Conservation (phyloP, 179 eudicot genomes). For the Spinacia oleracea region DNA sequence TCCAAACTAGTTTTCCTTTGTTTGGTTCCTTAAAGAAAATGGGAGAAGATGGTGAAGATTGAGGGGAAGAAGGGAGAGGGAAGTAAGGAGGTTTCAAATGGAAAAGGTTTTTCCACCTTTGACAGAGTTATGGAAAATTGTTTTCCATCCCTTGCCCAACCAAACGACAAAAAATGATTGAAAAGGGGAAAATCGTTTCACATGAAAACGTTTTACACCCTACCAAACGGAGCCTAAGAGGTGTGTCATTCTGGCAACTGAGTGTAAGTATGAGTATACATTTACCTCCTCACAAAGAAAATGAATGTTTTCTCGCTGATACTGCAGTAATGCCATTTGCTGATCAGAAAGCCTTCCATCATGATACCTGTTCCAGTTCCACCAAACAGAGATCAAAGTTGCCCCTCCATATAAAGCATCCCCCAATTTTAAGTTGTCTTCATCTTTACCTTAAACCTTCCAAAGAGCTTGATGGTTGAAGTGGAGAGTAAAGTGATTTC, state of each 20-base stretch:
- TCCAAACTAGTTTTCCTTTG: too few relatives aligned
- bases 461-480: constrained; percentile 81
- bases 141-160: too few relatives aligned
- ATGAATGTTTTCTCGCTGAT: constrained; percentile 95
- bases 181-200: too few relatives aligned
- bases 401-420: neutral
- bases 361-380: constrained; percentile 62
- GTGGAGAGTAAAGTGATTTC: constrained; percentile 93
- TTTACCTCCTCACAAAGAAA: constrained; percentile 95
- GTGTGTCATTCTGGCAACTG: neutral
- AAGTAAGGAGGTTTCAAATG: too few relatives aligned
- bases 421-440: neutral
- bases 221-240: too few relatives aligned
- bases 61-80: too few relatives aligned
- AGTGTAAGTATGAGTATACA: constrained; percentile 7
- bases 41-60: too few relatives aligned
- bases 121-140: too few relatives aligned
- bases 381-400: neutral
- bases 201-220: too few relatives aligned
- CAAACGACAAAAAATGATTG: too few relatives aligned
- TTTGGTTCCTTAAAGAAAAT: too few relatives aligned
- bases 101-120: too few relatives aligned
- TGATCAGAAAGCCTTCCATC: constrained; percentile 98
- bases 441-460: constrained; percentile 78
- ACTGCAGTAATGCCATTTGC: constrained; percentile 98